Base-by-base conservation (phyloP, 192 early-diverging fungal species). In the Mortierella hygrophila region DNA sequence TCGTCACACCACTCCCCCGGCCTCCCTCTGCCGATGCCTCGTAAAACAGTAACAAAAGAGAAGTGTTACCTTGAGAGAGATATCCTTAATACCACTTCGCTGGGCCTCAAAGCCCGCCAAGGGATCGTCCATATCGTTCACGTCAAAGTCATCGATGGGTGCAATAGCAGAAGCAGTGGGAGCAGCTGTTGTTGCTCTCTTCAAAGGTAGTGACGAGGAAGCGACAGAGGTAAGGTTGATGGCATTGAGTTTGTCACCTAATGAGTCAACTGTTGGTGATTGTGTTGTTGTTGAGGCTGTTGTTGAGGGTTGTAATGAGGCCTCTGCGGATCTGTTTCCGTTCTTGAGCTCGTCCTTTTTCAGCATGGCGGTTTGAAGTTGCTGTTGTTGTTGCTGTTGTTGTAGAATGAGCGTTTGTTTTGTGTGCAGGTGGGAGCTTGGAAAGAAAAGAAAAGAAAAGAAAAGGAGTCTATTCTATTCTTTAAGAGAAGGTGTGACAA, bases 21-120 rank as follows among this genome's bases (percentile, higher is more conserved):
- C 21, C 20, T 21, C 16, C 23, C 16, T 26, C 7, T 20, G 32
- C 3, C 9, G 38, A 40, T 40, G 38, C 38, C 3, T 40, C 38
- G 38, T 6, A 5, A 40, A 65, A 35, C 38, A 15, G 16, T 26
- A 49, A 29, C 20, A 21, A 76, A 20, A 18, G 9, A 35, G 47
- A 21, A 1, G 5, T 42, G 44, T 23, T 86, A 81, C 84, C 84
- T 86, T 86, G 16, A 86, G 54, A 13, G 84, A 86, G 32, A 86
- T 57, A 32, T 86, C 84, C 42, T 86, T 86, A 41, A 86, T 86
- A 44, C 84, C 84, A 70, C 84, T 86, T 68, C 84, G 78, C 37
- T 86, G 84, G 15, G 84, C 84, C 79, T 86, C 84, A 63, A 86
- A 86, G 35, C 84, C 84, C 29, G 84, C 84, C 23, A 86, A 76